Percentiles rank a stretch among this genome's conserved stretches.
Evolutionary conservation across 768 basidiomycete genomes (phyloP).

Genomic region (Tulasnella sp.): DNA sequence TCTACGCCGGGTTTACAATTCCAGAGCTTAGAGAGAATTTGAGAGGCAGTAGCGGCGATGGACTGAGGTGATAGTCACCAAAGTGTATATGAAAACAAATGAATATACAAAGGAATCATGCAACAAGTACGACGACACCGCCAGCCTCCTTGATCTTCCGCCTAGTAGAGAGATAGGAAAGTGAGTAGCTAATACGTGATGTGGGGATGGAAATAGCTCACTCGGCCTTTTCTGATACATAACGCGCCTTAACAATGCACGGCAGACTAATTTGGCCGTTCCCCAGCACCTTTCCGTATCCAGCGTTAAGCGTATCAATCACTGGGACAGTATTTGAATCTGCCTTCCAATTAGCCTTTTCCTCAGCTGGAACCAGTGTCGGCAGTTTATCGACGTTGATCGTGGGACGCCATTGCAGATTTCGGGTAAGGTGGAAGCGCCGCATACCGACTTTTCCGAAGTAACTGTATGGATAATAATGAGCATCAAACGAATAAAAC

Average conservation of each 20-base stretch:
- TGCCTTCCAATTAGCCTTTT: conserved; percentile 65
- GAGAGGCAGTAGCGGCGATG: too few species aligned
- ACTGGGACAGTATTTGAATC: conserved; percentile 82
- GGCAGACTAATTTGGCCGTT: conserved; percentile 88
- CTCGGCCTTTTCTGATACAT: conserved; percentile 82
- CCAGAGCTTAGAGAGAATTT: too few species aligned
- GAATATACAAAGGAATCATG: conserved; percentile 36
- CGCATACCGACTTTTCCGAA: conserved; percentile 99
- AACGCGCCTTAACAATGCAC: conserved; percentile 97
- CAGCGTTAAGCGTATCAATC: conserved; percentile 71
- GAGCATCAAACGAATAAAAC: neutral
- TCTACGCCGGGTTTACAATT: too few species aligned
- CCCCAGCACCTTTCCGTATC: conserved; percentile 90
- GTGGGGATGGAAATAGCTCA: conserved; percentile 27
- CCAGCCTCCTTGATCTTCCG: conserved; percentile 85
- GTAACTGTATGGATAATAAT: conserved; percentile 48
- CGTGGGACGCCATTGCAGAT: conserved; percentile 81
- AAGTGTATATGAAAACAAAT: too few species aligned
- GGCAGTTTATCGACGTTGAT: conserved; percentile 99
- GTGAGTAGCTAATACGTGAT: neutral
- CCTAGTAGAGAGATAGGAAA: conserved; percentile 24
- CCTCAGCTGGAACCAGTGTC: conserved; percentile 73
- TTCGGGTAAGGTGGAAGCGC: conserved; percentile 89
- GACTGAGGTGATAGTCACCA: too few species aligned
- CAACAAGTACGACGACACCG: conserved; percentile 84